Base-by-base conservation (phyloP, 2,329 filamentous ascomycete genomes). In the Leptoxyphium fumago region DNA sequence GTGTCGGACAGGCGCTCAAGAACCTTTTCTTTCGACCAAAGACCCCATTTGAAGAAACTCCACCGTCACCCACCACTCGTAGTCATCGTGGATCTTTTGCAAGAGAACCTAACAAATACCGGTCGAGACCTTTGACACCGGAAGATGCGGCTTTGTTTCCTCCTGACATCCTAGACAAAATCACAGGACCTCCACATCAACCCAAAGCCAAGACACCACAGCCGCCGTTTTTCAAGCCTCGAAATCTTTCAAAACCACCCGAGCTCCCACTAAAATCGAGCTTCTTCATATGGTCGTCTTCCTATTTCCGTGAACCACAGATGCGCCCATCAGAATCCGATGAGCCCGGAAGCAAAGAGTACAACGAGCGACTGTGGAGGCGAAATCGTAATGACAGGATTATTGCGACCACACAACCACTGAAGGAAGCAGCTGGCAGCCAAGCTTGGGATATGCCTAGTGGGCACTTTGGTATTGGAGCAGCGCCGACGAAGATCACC, bases 261-360 rank as follows among this genome's bases (percentile, higher is more conserved):
- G 64, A 62, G 10, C 73, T 96, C 26, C 91, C 91, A 1, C 63
- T 98, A 14, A 74, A 75, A 47, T 94, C 87, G 60, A 80, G 74
- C 8, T 94, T 96, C 62, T 72, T 94, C 49, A 85, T 94, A 50
- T 98, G 89, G 88, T 94, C 88, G 3, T 87, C 91, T 39, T 89
- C 79, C 62, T 96, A 98, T 61, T 98, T 96, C 72, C 84, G 88
- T 28, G 88, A 96, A 62, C 91, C 91, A 29, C 91, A 98, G 64
- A 96, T 98, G 91, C 93, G 91, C 59, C 82, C 86, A 2, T 88
- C 84, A 46, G 91, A 98, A 61, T 84, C 88, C 18, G 91, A 98
- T 55, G 91, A 98, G 59, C 91, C 91, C 11, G 91, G 91, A 29
- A 95, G 87, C 57, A 84, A 84, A 13, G 88, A 96, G 61, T 98